These are phyloP conservation scores for Solanum gandarillasii DNA, from an alignment of 257 asterid species.

Conservation along the genomic window DNA sequence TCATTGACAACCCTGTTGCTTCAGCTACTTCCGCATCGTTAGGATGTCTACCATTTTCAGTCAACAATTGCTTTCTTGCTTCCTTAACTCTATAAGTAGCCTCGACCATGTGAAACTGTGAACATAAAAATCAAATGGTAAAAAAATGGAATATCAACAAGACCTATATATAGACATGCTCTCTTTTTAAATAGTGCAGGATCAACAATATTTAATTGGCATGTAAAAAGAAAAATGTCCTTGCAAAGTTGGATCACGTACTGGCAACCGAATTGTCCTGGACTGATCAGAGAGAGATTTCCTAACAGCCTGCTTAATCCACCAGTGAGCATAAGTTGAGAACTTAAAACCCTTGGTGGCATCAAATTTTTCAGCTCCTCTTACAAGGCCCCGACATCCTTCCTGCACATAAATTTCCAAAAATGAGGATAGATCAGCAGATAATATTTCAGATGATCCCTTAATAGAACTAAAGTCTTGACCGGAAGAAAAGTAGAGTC, in stretches of 20 bases:
- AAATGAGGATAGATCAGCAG: constrained; percentile 1
- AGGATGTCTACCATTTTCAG: constrained; percentile 63
- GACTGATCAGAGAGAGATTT: constrained; percentile 67
- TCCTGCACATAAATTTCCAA: constrained; percentile 40
- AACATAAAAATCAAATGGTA: background rate
- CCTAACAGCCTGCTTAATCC: constrained; percentile 91
- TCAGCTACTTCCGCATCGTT: constrained; percentile 67
- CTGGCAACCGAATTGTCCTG: constrained; percentile 57
- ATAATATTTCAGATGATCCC: background rate
- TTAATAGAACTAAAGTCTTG: background rate
- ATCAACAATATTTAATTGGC: background rate
- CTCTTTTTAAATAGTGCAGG: background rate
- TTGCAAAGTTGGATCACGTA: constrained; percentile 16
- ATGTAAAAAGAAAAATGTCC: background rate
- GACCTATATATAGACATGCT: background rate
- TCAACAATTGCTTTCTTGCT: constrained; percentile 67
- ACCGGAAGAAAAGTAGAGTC: background rate
- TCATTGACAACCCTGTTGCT: constrained; percentile 84
- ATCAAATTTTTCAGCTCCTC: constrained; percentile 93
- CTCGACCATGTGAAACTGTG: constrained; percentile 88
- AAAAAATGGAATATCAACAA: background rate
- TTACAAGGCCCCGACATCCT: constrained; percentile 92
- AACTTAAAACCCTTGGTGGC: constrained; percentile 90
- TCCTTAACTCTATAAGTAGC: constrained; percentile 89
- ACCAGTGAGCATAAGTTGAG: constrained; percentile 97